phyloP scores from a whole-genome alignment of 139 green algal genomes.

The Chlamydomonas applanata region DNA sequence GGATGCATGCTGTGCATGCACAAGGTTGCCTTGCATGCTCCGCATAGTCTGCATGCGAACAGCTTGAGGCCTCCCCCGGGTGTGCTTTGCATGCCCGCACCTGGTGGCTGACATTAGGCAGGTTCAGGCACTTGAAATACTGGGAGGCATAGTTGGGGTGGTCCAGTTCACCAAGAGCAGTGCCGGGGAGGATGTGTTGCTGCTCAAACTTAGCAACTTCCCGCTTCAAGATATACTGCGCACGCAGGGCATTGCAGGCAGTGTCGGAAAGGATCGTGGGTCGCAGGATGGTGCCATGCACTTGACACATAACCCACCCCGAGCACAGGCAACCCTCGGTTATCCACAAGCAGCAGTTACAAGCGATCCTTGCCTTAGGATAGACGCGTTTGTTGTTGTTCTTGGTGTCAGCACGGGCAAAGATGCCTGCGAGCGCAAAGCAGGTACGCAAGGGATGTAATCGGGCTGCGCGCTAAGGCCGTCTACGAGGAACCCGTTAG shows the following conservation, averaged over 20 bases:
- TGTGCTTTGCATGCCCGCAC: conserved; percentile 16
- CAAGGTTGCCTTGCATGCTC: too few relatives aligned
- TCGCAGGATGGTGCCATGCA: not conserved
- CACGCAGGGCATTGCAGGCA: too few relatives aligned
- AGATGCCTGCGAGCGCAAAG: conserved; percentile 43
- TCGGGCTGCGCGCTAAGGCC: not conserved
- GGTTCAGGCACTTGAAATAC: conserved; percentile 65
- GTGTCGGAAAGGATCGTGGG: too few relatives aligned
- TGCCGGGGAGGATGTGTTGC: conserved; percentile 42
- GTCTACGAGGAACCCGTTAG: not conserved
- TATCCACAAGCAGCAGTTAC: too few relatives aligned
- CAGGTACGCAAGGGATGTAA: not conserved
- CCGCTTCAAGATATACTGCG: conserved; percentile 54
- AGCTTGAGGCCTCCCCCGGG: too few relatives aligned
- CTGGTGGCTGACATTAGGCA: conserved; percentile 66
- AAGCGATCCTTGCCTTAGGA: conserved; percentile 40
- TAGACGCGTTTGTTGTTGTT: conserved; percentile 74
- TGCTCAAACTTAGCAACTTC: conserved; percentile 51
- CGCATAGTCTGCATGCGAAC: too few relatives aligned
- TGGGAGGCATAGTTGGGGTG: conserved; percentile 61
- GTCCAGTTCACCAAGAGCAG: conserved; percentile 65
- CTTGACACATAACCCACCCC: not conserved
- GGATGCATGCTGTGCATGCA: too few relatives aligned
- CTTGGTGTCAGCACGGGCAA: conserved; percentile 53
- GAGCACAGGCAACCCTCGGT: not conserved